Evolutionary conservation across 2,329 filamentous ascomycete species (phyloP).

Genomic region (Fusarium caatingaense): DNA sequence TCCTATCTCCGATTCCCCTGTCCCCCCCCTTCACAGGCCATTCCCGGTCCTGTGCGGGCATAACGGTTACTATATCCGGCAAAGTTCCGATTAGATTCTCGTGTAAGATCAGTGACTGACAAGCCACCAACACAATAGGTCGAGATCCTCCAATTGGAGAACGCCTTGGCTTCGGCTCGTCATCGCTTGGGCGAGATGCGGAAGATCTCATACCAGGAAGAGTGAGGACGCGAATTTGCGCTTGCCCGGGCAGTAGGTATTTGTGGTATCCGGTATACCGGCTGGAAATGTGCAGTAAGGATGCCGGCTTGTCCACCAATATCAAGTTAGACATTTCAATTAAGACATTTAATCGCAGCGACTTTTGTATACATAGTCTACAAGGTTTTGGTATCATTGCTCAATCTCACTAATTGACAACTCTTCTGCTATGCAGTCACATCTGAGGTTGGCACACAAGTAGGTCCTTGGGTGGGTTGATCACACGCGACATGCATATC

Average conservation of each 20-base stretch:
- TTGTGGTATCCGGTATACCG: slow-evolving; percentile 1
- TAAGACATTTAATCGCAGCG: slow-evolving; percentile 3
- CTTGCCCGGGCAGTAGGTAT: slow-evolving; percentile 1
- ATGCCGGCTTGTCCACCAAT: neutral
- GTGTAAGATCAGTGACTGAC: slow-evolving; percentile 27
- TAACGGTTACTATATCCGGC: slow-evolving; percentile 41
- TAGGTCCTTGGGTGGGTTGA: neutral
- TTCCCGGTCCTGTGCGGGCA: slow-evolving; percentile 22
- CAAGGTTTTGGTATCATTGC: neutral
- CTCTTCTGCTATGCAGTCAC: neutral
- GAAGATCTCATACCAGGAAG: slow-evolving; percentile 93
- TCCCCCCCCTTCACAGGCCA: slow-evolving; percentile 3
- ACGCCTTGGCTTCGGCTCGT: slow-evolving; percentile 80
- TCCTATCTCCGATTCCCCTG: slow-evolving; percentile 12
- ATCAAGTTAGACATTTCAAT: neutral
- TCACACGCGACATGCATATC: neutral
- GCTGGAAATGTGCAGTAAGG: neutral
- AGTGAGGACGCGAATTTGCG: slow-evolving; percentile 53
- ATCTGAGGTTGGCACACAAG: neutral
- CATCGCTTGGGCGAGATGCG: slow-evolving; percentile 95
- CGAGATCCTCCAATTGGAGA: slow-evolving; percentile 96
- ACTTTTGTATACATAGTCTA: neutral
- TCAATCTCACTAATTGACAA: neutral
- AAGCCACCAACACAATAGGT: slow-evolving; percentile 72
- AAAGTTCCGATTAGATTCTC: slow-evolving; percentile 11